Evolutionary conservation across 1,284 basidiomycete genomes (phyloP), one percentile per base, ranked within the genome.

Genomic region (Leccinum insigne): DNA sequence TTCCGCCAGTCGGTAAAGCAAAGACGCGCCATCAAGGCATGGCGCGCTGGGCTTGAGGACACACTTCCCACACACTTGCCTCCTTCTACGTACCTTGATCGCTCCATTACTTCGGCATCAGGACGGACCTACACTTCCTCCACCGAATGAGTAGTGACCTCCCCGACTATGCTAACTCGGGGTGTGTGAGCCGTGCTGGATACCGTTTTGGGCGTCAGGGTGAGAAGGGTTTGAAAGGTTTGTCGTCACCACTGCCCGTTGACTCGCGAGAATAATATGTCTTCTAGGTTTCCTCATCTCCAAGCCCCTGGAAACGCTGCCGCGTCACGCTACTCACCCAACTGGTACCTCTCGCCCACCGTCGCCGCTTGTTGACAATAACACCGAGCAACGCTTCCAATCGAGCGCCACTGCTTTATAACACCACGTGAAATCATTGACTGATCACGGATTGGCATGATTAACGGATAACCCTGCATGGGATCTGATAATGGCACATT

Each of bases 141-240:
- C 66, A 75, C 73, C 54, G 70, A 72, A 26, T 77, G 69, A 68
- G 67, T 14, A 68, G 72, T 64, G 73, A 73, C 66, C 75, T 70
- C 58, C 65, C 75, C 54, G 79, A 79, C 23, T 70, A 67, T 47
- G 66, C 75, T 61, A 71, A 72, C 2, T 54, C 61, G 32, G 69
- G 74, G 40, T 67, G 68, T 63, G 69, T 54, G 64, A 76, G 69
- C 63, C 81, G 84, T 75, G 77, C 79, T 61, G 82, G 84, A 21
- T 82, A 84, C 65, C 87, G 90, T 18, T 92, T 92, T 73, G 89
- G 89, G 26, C 81, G 85, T 63, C 86, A 88, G 72, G 92, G 88
- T n/a, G 91, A 94, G 80, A 92, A 91, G 54, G 85, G 80, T 2
- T 77, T 87, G 70, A 84, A 80, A 70, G 88, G 89, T 83, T 63